These are phyloP conservation scores for Tricholoma saponaceum DNA, from an alignment of 768 basidiomycete genomes.

Conservation along the genomic window DNA sequence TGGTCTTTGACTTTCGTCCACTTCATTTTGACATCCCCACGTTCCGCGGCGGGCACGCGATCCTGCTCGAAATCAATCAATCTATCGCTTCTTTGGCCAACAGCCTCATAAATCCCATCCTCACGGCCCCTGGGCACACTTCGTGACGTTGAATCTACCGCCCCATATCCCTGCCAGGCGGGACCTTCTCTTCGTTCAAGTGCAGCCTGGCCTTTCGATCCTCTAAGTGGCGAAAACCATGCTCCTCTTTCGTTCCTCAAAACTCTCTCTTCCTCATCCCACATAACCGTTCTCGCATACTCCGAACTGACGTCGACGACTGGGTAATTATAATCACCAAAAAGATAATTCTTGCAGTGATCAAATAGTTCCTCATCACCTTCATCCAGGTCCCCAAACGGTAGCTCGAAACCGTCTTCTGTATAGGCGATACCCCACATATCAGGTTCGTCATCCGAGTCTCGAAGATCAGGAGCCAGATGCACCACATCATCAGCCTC, in stretches of 20 bases:
- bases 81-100: conserved; percentile 13
- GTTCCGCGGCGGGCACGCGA: conserved; percentile 25
- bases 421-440: conserved; percentile 31
- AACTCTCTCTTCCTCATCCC: conserved; percentile 86
- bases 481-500: conserved; percentile 67
- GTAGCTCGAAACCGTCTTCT: conserved; percentile 51
- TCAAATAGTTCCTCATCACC: conserved; percentile 74
- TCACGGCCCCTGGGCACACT: conserved; percentile 2
- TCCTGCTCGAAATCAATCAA: conserved; percentile 49
- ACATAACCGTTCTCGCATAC: conserved; percentile 55
- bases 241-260: conserved; percentile 70
- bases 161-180: conserved; percentile 56
- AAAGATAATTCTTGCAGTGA: conserved; percentile 75
- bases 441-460: conserved; percentile 35
- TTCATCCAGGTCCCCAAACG: conserved; percentile 66
- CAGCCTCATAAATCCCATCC: background rate
- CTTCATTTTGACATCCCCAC: conserved; percentile 37
- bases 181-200: conserved; percentile 35
- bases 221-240: conserved; percentile 61
- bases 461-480: conserved; percentile 50
- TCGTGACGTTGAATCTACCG: conserved; percentile 34
- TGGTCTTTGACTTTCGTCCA: conserved; percentile 34
- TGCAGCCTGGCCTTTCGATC: conserved; percentile 37
- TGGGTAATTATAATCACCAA: conserved; percentile 90
- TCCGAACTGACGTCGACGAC: conserved; percentile 86